Conservation (phyloP, 352 stramenopile species). For the Globisporangium carolinianum region DNA sequence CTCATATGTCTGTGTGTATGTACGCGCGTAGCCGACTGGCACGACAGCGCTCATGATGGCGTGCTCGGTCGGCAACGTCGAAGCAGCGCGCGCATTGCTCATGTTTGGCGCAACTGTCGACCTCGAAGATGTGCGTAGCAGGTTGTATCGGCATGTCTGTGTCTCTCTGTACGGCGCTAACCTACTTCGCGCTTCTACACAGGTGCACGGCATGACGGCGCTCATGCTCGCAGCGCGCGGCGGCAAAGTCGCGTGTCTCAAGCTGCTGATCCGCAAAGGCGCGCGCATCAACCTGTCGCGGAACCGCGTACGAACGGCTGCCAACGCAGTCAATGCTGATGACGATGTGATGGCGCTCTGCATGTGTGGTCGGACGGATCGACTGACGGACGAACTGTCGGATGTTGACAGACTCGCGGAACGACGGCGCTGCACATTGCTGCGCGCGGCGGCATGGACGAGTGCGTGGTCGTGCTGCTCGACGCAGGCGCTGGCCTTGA, state of each 20-base stretch:
- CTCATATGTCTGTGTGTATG: neutral
- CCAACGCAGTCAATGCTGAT: no score
- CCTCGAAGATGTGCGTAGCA: slow-evolving; percentile 61
- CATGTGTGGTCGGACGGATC: neutral
- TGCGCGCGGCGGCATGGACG: slow-evolving; percentile 61
- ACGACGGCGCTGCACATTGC: slow-evolving; percentile 81
- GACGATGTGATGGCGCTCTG: neutral
- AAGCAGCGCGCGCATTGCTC: slow-evolving; percentile 64
- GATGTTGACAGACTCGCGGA: slow-evolving; percentile 38
- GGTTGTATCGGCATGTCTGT: no score
- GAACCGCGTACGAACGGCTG: slow-evolving; percentile 42
- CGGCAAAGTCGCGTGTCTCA: slow-evolving; percentile 54
- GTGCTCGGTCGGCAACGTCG: slow-evolving; percentile 82
- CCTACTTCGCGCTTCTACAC: neutral
- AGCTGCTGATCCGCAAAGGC: slow-evolving; percentile 71
- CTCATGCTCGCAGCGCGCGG: slow-evolving; percentile 79
- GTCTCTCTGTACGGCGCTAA: neutral
- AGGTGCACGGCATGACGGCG: slow-evolving; percentile 79
- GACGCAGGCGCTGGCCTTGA: slow-evolving; percentile 63
- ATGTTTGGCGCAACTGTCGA: slow-evolving; percentile 84
- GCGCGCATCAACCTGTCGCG: slow-evolving; percentile 76
- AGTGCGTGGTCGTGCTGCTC: slow-evolving; percentile 67
- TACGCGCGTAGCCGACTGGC: slow-evolving; percentile 49
- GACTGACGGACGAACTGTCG: neutral
- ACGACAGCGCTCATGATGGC: slow-evolving; percentile 81